These are phyloP conservation scores for Cryptococcus sp. DNA, from an alignment of 1,284 basidiomycete species.

Conservation along the genomic window DNA sequence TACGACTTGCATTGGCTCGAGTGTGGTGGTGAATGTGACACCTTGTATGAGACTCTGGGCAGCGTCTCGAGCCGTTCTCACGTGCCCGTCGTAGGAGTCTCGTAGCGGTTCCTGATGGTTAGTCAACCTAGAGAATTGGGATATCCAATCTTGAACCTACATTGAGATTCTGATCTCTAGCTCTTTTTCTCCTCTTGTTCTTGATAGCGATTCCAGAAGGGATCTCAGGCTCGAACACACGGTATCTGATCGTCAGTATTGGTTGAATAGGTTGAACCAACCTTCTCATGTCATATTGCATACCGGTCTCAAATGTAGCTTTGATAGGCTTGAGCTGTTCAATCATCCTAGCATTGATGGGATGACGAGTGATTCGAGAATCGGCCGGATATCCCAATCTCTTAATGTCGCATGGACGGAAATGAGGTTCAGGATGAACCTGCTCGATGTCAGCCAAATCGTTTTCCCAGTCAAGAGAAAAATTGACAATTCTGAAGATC, in stretches of 20 bases:
- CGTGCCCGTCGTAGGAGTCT: constrained; percentile 23
- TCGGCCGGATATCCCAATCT: constrained; percentile 22
- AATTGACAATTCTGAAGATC: constrained; percentile 37
- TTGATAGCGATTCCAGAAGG: constrained; percentile 33
- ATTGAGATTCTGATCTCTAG: constrained; percentile 33
- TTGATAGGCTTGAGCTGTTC: constrained; percentile 31
- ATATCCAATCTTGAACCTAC: constrained; percentile 8
- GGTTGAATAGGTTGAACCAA: constrained; percentile 3
- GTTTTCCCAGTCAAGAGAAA: not conserved
- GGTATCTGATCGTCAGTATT: constrained; percentile 17
- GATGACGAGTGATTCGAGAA: constrained; percentile 14
- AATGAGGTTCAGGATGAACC: constrained; percentile 33
- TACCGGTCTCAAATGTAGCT: constrained; percentile 26
- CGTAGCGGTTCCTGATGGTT: constrained; percentile 30
- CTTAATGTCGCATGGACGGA: constrained; percentile 25
- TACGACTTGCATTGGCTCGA: constrained; percentile 22
- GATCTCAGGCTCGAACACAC: constrained; percentile 34
- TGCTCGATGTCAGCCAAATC: not conserved
- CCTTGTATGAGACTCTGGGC: constrained; percentile 10
- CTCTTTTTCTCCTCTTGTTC: constrained; percentile 32
- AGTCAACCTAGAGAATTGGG: too few relatives aligned
- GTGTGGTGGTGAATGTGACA: constrained; percentile 14
- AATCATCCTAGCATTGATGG: constrained; percentile 20
- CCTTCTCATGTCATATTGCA: constrained; percentile 36
- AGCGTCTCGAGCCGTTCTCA: constrained; percentile 17